These are phyloP conservation scores for Dothistroma septosporum DNA, from an alignment of 2,329 filamentous ascomycete genomes.

Conservation along the genomic window DNA sequence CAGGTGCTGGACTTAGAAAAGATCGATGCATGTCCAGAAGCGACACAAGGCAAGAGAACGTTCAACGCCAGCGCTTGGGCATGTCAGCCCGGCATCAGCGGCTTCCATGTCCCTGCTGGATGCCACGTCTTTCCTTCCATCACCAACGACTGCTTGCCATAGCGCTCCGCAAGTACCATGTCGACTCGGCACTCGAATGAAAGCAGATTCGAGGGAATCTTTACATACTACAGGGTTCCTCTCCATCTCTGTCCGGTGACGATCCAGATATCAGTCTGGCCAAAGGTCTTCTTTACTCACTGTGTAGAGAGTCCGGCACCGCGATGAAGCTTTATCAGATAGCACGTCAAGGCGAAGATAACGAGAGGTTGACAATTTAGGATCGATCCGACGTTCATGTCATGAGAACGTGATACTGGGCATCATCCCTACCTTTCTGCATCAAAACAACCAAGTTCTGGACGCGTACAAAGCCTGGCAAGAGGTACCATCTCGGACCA, in stretches of 20 bases:
- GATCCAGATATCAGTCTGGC: no score
- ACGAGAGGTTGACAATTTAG: not conserved
- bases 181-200: not conserved
- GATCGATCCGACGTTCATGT: not conserved
- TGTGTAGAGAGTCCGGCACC: no score
- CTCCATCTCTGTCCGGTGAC: no score
- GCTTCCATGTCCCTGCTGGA: not conserved
- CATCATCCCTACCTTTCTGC: not conserved
- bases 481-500: not conserved
- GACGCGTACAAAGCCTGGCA: not conserved
- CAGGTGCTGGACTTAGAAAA: not conserved
- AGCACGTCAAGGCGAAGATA: not conserved
- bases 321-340: not conserved
- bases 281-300: no score
- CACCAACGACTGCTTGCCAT: not conserved
- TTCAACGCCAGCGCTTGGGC: not conserved
- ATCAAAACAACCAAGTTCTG: slow-evolving; percentile 4
- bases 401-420: not conserved
- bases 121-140: not conserved
- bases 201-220: no score
- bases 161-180: not conserved
- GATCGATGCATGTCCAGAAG: not conserved
- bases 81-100: not conserved
- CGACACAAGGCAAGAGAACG: no score
- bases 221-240: no score